Evolutionary conservation across 2,329 filamentous ascomycete species (phyloP).

Genomic region (Byssothecium circinans): DNA sequence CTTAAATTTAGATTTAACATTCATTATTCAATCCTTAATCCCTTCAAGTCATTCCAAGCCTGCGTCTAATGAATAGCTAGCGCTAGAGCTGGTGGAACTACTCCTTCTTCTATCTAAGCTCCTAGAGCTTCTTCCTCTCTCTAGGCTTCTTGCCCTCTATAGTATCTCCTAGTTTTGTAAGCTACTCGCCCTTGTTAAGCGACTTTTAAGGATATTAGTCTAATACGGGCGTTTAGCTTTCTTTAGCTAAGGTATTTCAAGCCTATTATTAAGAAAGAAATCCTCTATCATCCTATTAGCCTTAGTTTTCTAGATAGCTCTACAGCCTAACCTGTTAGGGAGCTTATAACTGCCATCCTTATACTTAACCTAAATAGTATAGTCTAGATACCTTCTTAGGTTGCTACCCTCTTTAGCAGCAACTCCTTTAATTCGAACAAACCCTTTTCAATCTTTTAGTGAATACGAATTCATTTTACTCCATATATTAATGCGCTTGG

Average conservation of each 20-base stretch:
- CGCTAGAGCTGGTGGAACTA: conserved; percentile 7
- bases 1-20: conserved; percentile 1
- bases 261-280: conserved; percentile 9
- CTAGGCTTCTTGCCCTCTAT: conserved; percentile 7
- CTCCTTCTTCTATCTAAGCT: conserved; percentile 9
- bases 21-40: conserved; percentile 4
- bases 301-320: conserved; percentile 10
- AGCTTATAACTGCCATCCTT: conserved; percentile 9
- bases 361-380: conserved; percentile 7
- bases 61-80: conserved; percentile 8
- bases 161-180: conserved; percentile 4
- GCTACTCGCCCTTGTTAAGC: conserved; percentile 6
- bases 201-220: conserved; percentile 4
- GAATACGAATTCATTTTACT: conserved; percentile 8
- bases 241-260: conserved; percentile 9
- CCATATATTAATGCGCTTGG: conserved; percentile 7
- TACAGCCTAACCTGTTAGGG: conserved; percentile 5
- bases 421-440: conserved; percentile 9
- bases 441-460: conserved; percentile 6
- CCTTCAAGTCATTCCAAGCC: conserved; percentile 8
- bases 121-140: conserved; percentile 8
- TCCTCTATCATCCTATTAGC: conserved; percentile 8
- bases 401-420: conserved; percentile 7
- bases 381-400: conserved; percentile 7
- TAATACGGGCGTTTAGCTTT: conserved; percentile 6